Conservation (phyloP, 2,329 filamentous ascomycete genomes). For the Ascochyta koolunga region DNA sequence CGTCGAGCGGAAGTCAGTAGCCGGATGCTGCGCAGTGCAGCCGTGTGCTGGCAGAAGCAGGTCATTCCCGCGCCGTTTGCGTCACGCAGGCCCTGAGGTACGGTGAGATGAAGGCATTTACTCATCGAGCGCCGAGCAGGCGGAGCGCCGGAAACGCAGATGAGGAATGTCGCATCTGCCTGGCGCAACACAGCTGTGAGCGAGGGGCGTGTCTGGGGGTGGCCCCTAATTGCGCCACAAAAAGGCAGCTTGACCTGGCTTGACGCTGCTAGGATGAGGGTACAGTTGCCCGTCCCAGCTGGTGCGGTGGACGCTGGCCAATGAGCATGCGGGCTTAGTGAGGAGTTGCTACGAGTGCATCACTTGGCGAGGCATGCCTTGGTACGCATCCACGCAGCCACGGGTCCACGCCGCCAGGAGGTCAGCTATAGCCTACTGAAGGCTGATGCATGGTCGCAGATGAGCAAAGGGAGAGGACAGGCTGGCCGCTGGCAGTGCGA, state of each 20-base stretch:
- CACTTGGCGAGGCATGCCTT: constrained; percentile 21
- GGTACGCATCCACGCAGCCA: constrained; percentile 7
- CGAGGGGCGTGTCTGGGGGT: constrained; percentile 21
- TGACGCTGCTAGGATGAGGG: constrained; percentile 7
- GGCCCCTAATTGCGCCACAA: constrained; percentile 26
- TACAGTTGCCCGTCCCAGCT: constrained; percentile 19
- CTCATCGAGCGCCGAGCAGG: constrained; percentile 19
- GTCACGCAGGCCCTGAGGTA: no score
- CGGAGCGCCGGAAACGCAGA: constrained; percentile 24
- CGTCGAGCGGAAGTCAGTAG: constrained; percentile 10
- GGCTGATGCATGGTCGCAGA: constrained; percentile 11
- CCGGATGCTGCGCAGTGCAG: constrained; percentile 8
- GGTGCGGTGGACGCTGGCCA: constrained; percentile 11
- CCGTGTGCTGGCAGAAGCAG: constrained; percentile 20
- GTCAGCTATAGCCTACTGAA: constrained; percentile 21
- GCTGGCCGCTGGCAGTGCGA: constrained; percentile 21
- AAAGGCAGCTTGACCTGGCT: constrained; percentile 17
- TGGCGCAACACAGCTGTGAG: constrained; percentile 23
- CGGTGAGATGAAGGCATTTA: constrained; percentile 24
- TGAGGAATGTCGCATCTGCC: constrained; percentile 29
- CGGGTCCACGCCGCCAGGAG: constrained; percentile 8
- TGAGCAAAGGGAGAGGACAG: constrained; percentile 18
- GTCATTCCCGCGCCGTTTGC: constrained; percentile 26
- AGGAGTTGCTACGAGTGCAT: constrained; percentile 17
- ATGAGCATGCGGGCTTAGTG: constrained; percentile 15